Evolutionary conservation across 179 eudicot species (phyloP), one percentile per base, ranked within the genome.

Genomic region (Spinacia oleracea): DNA sequence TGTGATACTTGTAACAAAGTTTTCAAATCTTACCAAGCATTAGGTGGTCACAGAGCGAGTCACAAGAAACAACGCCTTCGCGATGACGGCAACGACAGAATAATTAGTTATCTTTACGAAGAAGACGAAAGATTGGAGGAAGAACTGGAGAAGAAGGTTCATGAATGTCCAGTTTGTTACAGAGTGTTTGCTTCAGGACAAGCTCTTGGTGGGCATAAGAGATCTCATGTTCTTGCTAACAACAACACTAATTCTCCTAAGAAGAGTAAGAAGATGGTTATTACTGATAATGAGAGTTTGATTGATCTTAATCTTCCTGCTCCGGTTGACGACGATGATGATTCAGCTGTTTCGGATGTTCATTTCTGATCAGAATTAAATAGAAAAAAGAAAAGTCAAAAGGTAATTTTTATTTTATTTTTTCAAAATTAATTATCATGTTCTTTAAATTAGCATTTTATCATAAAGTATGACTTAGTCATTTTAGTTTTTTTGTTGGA

Each of bases 241-340:
- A 38, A 38, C 40, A 38, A 38, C 40, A 15, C 11, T 18, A 48
- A 48, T 6, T 48, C 18, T 12, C 21, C 18, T 15, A 16, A 48
- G 15, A 48, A 48, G 3, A 48, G 2, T 9, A 48, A 48, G 6
- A 15, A 3, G 3, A 48, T 29, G 1, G 27, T 27, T 16, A 45
- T 7, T 31, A 21, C 1, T 75, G 48, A 5, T 50, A n/a, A 4
- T 63, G 65, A 76, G 0, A 60, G 59, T 42, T 59, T 85, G 42
- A 83, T 94, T 20, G 97, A 94, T 92, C 97, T 92, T 72, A 94
- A 94, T 83, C 86, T 92, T 59, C 98, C 97, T 25, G 92, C 98
- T 35, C 93, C 96, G 0, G 53, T 53, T 75, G 91, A 88, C 16
- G 87, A 87, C 53, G 83, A 83, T 12, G 90, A 73, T 31, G 82